Percentiles rank a stretch among this genome's conserved stretches.
Conservation (phyloP, 257 asterid genomes). For the Solanum verrucosum region DNA sequence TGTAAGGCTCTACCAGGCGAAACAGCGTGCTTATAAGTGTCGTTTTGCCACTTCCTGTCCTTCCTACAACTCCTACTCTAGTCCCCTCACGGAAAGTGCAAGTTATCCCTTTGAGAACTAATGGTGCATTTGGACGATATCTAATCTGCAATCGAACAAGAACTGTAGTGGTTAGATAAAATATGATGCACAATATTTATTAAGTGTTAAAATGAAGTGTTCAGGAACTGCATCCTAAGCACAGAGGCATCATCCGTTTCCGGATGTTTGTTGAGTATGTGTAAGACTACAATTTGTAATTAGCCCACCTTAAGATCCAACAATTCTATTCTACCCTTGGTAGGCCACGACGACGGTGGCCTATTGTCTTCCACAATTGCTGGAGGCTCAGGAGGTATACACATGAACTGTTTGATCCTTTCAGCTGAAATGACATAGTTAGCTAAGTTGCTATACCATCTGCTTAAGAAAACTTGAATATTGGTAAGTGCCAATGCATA, state of each 20-base stretch:
- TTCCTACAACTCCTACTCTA: constrained; percentile 69
- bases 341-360: constrained; percentile 65
- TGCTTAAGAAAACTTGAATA: constrained; percentile 45
- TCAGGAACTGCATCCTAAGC: background rate
- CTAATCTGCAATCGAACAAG: constrained; percentile 34
- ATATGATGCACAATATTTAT: background rate
- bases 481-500: constrained; percentile 53
- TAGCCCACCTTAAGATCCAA: constrained; percentile 42
- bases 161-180: background rate
- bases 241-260: background rate
- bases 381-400: constrained; percentile 57
- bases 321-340: constrained; percentile 50
- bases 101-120: constrained; percentile 64
- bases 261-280: background rate
- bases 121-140: constrained; percentile 65
- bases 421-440: constrained; percentile 62
- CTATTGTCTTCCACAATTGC: constrained; percentile 42
- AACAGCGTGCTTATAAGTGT: constrained; percentile 65
- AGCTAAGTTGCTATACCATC: constrained; percentile 58
- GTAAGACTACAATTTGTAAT: background rate
- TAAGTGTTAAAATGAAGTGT: background rate
- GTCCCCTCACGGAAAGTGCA: constrained; percentile 64
- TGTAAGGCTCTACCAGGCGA: constrained; percentile 69
- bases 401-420: constrained; percentile 70
- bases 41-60: constrained; percentile 90